Percentiles rank a stretch among this genome's conserved stretches.
phyloP scores from a whole-genome alignment of 2,329 filamentous ascomycete species.

The Blastomyces gilchristii region DNA sequence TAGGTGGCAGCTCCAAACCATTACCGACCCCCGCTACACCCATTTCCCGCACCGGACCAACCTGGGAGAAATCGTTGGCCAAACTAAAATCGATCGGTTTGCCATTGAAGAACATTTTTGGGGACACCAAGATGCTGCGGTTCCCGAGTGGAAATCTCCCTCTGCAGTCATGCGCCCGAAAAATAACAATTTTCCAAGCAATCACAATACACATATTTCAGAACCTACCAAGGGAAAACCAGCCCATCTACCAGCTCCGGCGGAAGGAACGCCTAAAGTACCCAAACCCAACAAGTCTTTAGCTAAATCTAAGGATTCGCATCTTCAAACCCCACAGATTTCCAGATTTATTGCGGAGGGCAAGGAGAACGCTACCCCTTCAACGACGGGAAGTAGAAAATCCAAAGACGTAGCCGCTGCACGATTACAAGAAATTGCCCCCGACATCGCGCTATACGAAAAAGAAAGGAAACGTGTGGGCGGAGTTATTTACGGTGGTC shows the following conservation, averaged over 20 bases:
- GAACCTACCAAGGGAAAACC: constrained; percentile 9
- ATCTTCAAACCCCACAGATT: constrained; percentile 44
- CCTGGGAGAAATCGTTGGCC: constrained; percentile 82
- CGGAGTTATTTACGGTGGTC: constrained; percentile 51
- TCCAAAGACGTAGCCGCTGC: constrained; percentile 79
- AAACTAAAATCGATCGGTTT: constrained; percentile 68
- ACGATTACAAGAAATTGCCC: constrained; percentile 63
- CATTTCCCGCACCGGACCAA: constrained; percentile 86
- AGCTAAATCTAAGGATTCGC: constrained; percentile 21
- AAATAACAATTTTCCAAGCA: constrained; percentile 22
- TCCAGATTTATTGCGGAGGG: constrained; percentile 46
- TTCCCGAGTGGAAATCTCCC: constrained; percentile 14
- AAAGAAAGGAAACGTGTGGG: constrained; percentile 81
- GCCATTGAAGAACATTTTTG: constrained; percentile 62
- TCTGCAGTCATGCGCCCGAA: constrained; percentile 28
- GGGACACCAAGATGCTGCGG: constrained; percentile 23
- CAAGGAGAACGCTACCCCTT: constrained; percentile 79
- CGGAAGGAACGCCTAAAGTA: constrained; percentile 18
- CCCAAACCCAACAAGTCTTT: constrained; percentile 20
- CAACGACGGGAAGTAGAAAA: constrained; percentile 65
- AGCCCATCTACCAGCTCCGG: constrained; percentile 16
- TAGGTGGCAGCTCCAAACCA: constrained; percentile 63
- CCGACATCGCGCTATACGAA: constrained; percentile 81
- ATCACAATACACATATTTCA: constrained; percentile 6
- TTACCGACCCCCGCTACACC: constrained; percentile 66